Percentiles rank a stretch among this genome's conserved stretches.
These are phyloP conservation scores for Trametes sanguinea DNA, from an alignment of 768 basidiomycete species.

Conservation along the genomic window DNA sequence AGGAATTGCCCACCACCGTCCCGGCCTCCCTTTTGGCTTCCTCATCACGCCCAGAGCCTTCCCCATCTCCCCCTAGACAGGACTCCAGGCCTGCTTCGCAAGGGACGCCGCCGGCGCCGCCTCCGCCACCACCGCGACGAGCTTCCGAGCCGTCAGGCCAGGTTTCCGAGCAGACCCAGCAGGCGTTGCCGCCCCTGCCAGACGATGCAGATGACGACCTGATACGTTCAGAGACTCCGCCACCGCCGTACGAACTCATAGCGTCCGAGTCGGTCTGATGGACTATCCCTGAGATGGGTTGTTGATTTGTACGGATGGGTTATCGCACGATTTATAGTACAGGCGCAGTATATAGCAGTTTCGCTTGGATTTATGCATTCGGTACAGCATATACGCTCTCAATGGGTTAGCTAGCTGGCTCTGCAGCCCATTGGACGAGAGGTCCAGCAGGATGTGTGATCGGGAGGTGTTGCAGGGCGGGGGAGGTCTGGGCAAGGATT, in stretches of 20 bases:
- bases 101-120: background rate
- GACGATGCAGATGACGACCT: conserved; percentile 16
- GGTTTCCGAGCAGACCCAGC: background rate
- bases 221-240: conserved; percentile 18
- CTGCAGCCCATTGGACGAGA: background rate
- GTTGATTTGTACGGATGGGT: no score
- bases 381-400: no score
- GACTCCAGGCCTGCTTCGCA: background rate
- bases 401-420: background rate
- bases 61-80: background rate
- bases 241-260: conserved; percentile 25
- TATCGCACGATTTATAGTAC: no score
- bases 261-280: conserved; percentile 5
- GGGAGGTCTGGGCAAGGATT: conserved; percentile 1
- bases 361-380: no score
- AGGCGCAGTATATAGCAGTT: no score
- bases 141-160: background rate
- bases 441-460: background rate
- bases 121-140: background rate
- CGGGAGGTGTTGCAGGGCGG: background rate
- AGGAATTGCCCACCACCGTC: conserved; percentile 59
- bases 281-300: background rate
- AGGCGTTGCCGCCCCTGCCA: conserved; percentile 10
- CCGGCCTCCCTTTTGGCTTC: conserved; percentile 32
- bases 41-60: background rate